phyloP scores from a whole-genome alignment of 2,329 filamentous ascomycete species.

The Pseudonectria buxi region DNA sequence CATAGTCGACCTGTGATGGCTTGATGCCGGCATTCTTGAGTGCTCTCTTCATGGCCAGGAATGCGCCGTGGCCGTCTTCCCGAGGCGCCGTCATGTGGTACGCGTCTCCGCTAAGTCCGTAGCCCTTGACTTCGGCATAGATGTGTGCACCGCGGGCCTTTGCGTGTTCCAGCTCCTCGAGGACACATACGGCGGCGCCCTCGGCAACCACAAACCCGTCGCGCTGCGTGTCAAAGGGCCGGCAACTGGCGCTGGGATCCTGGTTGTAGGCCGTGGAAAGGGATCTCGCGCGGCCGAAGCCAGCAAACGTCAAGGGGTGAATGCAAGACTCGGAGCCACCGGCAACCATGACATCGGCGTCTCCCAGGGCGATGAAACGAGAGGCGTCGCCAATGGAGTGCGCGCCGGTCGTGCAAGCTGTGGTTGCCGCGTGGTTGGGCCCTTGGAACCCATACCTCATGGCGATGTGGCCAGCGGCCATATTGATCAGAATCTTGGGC shows the following conservation, averaged over 20 bases:
- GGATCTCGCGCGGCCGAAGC: conserved; percentile 82
- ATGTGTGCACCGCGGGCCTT: conserved; percentile 69
- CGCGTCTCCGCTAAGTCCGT: conserved; percentile 85
- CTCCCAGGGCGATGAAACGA: conserved; percentile 84
- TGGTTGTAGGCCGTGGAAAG: conserved; percentile 77
- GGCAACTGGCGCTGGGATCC: conserved; percentile 61
- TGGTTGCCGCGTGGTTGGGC: conserved; percentile 87
- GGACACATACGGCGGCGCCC: conserved; percentile 77
- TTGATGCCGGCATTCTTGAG: conserved; percentile 63
- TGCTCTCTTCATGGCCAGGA: conserved; percentile 77
- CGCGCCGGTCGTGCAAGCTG: conserved; percentile 91
- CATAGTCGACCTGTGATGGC: conserved; percentile 72
- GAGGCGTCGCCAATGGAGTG: conserved; percentile 92
- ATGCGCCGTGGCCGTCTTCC: conserved; percentile 74
- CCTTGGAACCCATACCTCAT: conserved; percentile 88
- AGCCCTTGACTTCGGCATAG: conserved; percentile 84
- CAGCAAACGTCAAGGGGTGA: conserved; percentile 85
- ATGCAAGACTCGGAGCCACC: conserved; percentile 94
- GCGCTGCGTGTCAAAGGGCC: conserved; percentile 77
- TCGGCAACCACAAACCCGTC: conserved; percentile 90
- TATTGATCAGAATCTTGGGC: conserved; percentile 85
- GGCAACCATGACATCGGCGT: conserved; percentile 94
- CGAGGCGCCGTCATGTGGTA: conserved; percentile 89
- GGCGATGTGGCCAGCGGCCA: conserved; percentile 89
- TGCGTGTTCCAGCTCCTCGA: conserved; percentile 89